Evolutionary conservation across 177 flowering plant genomes (phyloP).

Genomic region (Vitis hybrid): DNA sequence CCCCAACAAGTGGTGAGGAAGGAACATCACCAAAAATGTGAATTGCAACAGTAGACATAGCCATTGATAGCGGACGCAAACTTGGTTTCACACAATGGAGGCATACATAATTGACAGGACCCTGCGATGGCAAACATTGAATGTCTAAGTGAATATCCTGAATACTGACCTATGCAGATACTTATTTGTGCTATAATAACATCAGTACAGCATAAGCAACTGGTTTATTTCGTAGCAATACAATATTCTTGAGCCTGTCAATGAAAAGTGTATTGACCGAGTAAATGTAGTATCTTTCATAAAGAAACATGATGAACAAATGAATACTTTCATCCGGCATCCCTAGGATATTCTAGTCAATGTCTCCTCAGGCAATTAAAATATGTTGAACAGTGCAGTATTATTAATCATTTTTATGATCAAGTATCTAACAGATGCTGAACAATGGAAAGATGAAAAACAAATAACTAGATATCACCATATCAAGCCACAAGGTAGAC

Average conservation of each 20-base stretch:
- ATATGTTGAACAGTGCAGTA: too few relatives aligned
- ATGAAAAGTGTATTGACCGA: neutral
- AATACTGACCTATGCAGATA: neutral
- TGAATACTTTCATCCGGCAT: neutral
- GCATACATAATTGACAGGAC: conserved; percentile 78
- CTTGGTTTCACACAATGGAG: conserved; percentile 89
- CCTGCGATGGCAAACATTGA: conserved; percentile 45
- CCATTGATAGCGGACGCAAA: conserved; percentile 85
- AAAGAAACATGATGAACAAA: neutral
- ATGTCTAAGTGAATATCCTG: neutral
- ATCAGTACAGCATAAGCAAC: neutral
- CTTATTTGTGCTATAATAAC: neutral
- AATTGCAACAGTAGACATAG: conserved; percentile 78
- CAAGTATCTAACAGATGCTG: too few relatives aligned
- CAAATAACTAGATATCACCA: too few relatives aligned
- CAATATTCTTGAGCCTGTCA: neutral
- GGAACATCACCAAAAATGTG: conserved; percentile 96
- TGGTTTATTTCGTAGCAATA: conserved; percentile 1
- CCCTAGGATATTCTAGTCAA: neutral
- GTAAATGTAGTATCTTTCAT: neutral
- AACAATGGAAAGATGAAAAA: too few relatives aligned
- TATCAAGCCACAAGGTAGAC: too few relatives aligned
- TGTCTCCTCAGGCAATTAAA: too few relatives aligned
- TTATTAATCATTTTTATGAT: too few relatives aligned
- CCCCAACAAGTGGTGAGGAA: conserved; percentile 89